Base-by-base conservation (phyloP, 2,329 filamentous ascomycete genomes). In the Fusarium miscanthi region DNA sequence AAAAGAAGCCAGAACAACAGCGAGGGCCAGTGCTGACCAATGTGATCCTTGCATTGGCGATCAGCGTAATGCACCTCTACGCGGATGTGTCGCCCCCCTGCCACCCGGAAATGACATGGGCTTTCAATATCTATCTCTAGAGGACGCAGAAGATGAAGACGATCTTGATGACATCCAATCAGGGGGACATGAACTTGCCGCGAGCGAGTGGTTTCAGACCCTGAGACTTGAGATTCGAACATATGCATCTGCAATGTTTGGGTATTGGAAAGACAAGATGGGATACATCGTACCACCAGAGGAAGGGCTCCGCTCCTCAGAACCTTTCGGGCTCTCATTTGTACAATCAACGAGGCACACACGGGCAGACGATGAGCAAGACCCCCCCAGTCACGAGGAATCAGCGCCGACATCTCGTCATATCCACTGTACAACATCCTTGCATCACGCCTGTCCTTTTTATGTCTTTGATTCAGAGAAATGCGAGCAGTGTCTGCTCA, bases 381-480 rank as follows among this genome's bases (percentile, higher is more conserved):
- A 21, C 5, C 27, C 27, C 19, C 19, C 21, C 37, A 40, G 37
- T 11, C 17, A 40, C 3, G 37, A 21, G 10, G 37, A 40, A 21
- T 21, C 21, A 11, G 37, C 19, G 10, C 9, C 11, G 9, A 21
- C 12, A 9, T 40, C 37, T 21, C 37, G 11, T 40, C 9, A 19
- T 40, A 21, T 17, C 17, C 17, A 4, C 37, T 40, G 19, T 9
- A 21, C 8, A 40, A 10, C 23, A 13, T 31, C 37, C 38, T 23
- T 58, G 16, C 52, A 33, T 37, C 43, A 57, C 33, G 59, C 59
- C 9, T 63, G 59, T 27, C 59, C 59, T 6, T 62, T 56, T 30
- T 27, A 57, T 23, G 12, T 49, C 42, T 62, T n/a, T 17, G 14
- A 37, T 13, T 42, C 51, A 5, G 19, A 48, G 7, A 10, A 57